Base-by-base conservation (phyloP, 306 rosid genomes). In the Cicer bijugum region DNA sequence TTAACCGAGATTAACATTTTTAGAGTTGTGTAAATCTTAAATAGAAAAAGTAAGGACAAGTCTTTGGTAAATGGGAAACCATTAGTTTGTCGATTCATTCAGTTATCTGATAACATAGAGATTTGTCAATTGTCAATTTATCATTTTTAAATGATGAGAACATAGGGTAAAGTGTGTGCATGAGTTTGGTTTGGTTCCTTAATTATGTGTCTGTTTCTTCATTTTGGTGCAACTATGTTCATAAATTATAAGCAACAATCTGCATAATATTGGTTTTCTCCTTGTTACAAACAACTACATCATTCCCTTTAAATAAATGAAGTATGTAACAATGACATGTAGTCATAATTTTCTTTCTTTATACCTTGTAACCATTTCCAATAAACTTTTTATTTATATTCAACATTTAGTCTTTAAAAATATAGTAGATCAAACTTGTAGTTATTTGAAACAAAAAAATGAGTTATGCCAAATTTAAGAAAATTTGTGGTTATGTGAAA, bases 231-330 rank as follows among this genome's bases (percentile, higher is more conserved):
- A 16, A 17, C 35, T 9, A 2, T 68, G 62, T 19, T 77, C 44
- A 37, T 60, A 46, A 48, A 23, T 28, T 12, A 39, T 35, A 6
- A 35, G 50, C 47, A 61, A 38, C 17, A 16, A 38, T 47, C 23
- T 69, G n/a, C 56, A 38, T 59, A 19, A 58, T 10, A 39, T 60
- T 50, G 40, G 9, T 50, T 77, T 61, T 70, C 60, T 69, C 47
- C 17, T 40, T 7, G 48, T 23, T 58, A 37, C 15, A 38, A 58
- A 19, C 46, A 69, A 19, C 45, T 6, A 3, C n/a, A n/a, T 58
- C 55, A 37, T 39, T 47, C 37, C 55, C 43, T 19, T 20, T 12
- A 19, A 46, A n/a, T 58, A 48, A 69, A 46, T 38, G 28, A 8
- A 38, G 15, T 37, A 62, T 38, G 23, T 8, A 14, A 58, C 35